These are phyloP conservation scores for Aureobasidium lini DNA, from an alignment of 2,329 filamentous ascomycete species.

Conservation along the genomic window DNA sequence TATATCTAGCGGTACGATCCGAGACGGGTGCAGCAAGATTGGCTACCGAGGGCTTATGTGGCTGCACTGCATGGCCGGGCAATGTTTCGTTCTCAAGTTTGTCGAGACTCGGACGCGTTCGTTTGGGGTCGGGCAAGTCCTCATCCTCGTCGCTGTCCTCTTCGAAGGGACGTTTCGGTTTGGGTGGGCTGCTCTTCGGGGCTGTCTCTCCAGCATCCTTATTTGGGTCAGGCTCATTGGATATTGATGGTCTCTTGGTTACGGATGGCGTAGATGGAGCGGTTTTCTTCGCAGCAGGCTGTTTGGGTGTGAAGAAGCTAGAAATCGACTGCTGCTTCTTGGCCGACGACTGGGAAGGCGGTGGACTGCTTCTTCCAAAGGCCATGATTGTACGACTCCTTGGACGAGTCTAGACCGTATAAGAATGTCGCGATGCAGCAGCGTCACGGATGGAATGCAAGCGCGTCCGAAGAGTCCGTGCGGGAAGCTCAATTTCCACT, in stretches of 20 bases:
- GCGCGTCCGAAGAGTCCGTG: background rate
- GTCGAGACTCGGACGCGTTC: constrained; percentile 13
- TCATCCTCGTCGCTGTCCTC: constrained; percentile 34
- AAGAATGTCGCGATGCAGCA: background rate
- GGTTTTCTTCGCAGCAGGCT: constrained; percentile 46
- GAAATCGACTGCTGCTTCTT: constrained; percentile 79
- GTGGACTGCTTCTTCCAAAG: constrained; percentile 8
- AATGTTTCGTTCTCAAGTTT: constrained; percentile 12
- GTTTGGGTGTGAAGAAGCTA: constrained; percentile 63
- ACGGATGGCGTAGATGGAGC: constrained; percentile 65
- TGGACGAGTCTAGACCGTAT: background rate
- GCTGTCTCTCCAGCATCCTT: background rate
- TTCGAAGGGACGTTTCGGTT: constrained; percentile 28
- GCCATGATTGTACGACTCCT: constrained; percentile 1
- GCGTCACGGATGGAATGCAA: background rate
- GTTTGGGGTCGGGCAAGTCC: constrained; percentile 31
- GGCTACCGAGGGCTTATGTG: constrained; percentile 21
- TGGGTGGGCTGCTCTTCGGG: background rate
- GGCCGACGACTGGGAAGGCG: constrained; percentile 23
- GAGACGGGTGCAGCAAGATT: constrained; percentile 20
- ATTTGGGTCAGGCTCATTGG: constrained; percentile 16
- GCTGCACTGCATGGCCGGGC: constrained; percentile 14
- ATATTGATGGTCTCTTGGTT: constrained; percentile 12
- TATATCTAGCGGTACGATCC: constrained; percentile 50
- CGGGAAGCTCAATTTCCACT: background rate